Evolutionary conservation across 2,329 filamentous ascomycete genomes (phyloP), one percentile per base, ranked within the genome.

Genomic region (Fusarium sp.): DNA sequence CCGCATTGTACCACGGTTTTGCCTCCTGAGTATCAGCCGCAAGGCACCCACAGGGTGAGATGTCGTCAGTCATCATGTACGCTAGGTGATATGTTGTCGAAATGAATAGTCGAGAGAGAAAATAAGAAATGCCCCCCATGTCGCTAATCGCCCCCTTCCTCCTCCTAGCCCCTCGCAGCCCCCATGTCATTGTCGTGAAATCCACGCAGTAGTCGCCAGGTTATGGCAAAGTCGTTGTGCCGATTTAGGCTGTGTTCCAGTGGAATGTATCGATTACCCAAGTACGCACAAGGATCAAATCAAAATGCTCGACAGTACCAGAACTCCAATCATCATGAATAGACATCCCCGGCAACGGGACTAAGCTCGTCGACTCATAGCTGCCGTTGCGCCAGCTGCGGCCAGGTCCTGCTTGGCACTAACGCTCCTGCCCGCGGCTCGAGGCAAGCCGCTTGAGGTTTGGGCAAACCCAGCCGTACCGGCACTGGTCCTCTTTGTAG

Each of bases 351-450:
- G 50, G 22, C 37, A 40, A 63, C 35, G 68, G 60, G 65, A 59
- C 73, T 77, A 88, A 73, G 80, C 83, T 73, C 88, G 84, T 79
- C 88, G 86, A 78, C 83, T 88, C 89, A 91, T 91, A 68, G 89
- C 90, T 54, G 85, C 88, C 27, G 87, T 87, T 33, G 90, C 90
- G 59, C 89, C 89, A 25, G 87, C 89, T 15, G 89, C 87, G 17
- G 90, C 90, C 58, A 90, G 80, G 75, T 91, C 90, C 73, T 89
- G 86, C 81, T 87, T 90, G 65, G 84, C 87, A 76, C 90, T 91
- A 70, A 86, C 87, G 65, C 84, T 90, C 73, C 90, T 85, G 47
- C 85, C 86, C 8, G 90, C 86, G 7, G 88, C 89, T 58, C 90
- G 85, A 20, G 90, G 90, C 17, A 92, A 83, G 62, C 83, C 85